Evolutionary conservation across 371 early-diverging fungal genomes (phyloP).

Genomic region (Mortierella sp.): DNA sequence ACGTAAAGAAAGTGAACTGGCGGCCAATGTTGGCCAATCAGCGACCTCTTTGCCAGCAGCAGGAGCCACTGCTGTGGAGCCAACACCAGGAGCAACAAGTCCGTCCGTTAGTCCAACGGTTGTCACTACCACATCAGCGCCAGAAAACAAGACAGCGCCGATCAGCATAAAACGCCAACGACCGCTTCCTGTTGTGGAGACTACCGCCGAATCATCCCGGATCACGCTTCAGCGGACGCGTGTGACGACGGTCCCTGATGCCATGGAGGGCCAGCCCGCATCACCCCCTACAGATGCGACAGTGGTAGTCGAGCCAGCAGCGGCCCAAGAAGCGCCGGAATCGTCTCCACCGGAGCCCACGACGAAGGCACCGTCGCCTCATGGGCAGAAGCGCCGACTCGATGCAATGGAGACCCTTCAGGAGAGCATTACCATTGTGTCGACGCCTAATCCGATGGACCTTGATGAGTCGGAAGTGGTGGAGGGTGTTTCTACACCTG

Average conservation of each 20-base stretch:
- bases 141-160: slow-evolving; percentile 16
- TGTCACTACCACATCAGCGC: not conserved
- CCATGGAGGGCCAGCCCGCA: slow-evolving; percentile 10
- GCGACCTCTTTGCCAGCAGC: slow-evolving; percentile 3
- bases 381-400: slow-evolving; percentile 51
- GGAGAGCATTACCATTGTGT: slow-evolving; percentile 43
- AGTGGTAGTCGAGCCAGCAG: not conserved
- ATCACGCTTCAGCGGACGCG: slow-evolving; percentile 26
- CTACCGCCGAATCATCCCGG: not conserved
- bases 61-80: not conserved
- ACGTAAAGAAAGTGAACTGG: slow-evolving; percentile 41
- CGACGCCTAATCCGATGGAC: slow-evolving; percentile 45
- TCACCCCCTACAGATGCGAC: slow-evolving; percentile 5
- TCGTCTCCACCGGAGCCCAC: not conserved
- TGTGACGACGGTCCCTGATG: slow-evolving; percentile 9
- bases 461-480: slow-evolving; percentile 29
- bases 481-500: slow-evolving; percentile 18
- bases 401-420: slow-evolving; percentile 39
- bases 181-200: slow-evolving; percentile 32
- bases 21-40: slow-evolving; percentile 10
- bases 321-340: not conserved
- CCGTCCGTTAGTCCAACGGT: slow-evolving; percentile 13
- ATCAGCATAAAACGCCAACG: slow-evolving; percentile 45
- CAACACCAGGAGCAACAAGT: slow-evolving; percentile 11
- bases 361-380: slow-evolving; percentile 16